These are phyloP conservation scores for Metarhizium sp. DNA, from an alignment of 2,329 filamentous ascomycete genomes.

Conservation along the genomic window DNA sequence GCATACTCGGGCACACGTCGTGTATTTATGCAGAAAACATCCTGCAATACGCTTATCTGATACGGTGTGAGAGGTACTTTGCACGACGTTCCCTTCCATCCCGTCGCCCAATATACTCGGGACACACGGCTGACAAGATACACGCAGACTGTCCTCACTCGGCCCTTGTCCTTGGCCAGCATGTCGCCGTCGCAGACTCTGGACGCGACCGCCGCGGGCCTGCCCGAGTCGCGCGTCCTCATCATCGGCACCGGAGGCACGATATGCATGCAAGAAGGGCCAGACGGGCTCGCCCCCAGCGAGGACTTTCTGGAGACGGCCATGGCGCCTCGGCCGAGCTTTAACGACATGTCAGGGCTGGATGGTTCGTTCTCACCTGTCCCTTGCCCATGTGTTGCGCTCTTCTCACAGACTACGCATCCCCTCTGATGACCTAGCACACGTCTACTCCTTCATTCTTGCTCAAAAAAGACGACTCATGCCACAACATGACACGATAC, in stretches of 20 bases:
- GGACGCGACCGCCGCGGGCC: constrained; percentile 9
- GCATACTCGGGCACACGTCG: no score
- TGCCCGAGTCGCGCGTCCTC: constrained; percentile 70
- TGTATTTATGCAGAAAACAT: no score
- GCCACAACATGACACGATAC: no score
- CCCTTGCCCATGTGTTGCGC: not conserved
- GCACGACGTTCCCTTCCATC: no score
- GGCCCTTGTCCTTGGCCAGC: not conserved
- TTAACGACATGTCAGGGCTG: constrained; percentile 55
- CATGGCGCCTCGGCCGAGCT: constrained; percentile 72
- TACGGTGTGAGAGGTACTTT: no score
- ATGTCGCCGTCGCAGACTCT: constrained; percentile 11
- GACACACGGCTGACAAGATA: not conserved
- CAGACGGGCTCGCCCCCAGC: constrained; percentile 71
- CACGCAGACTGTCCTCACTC: not conserved
- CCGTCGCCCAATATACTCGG: no score
- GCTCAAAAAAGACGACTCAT: no score
- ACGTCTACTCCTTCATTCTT: no score
- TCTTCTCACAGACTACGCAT: no score
- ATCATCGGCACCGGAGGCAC: constrained; percentile 87
- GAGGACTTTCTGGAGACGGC: constrained; percentile 73
- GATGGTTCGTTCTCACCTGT: constrained; percentile 2
- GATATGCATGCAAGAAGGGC: constrained; percentile 83
- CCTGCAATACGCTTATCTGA: no score
- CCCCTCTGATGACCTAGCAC: no score